These are phyloP conservation scores for Mayamaea pseudoterrestris DNA, from an alignment of 108 stramenopile genomes.

Conservation along the genomic window DNA sequence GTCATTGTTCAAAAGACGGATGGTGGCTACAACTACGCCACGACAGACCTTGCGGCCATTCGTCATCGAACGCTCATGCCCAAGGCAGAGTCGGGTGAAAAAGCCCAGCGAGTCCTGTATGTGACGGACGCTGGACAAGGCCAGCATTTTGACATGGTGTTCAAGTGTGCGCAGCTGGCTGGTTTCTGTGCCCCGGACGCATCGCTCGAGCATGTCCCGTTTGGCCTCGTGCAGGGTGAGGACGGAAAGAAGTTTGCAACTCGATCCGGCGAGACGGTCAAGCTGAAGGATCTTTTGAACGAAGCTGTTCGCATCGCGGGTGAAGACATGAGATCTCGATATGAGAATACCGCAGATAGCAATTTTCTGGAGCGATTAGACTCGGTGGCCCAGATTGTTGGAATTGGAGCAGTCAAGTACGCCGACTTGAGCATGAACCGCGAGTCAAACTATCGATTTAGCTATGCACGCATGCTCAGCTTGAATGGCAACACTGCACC, in stretches of 20 bases:
- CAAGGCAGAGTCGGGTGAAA: slow-evolving; percentile 48
- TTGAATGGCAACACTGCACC: slow-evolving; percentile 98
- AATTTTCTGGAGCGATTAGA: slow-evolving; percentile 38
- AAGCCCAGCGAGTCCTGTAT: slow-evolving; percentile 80
- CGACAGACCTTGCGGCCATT: slow-evolving; percentile 96
- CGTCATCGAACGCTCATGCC: slow-evolving; percentile 67
- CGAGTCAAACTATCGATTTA: slow-evolving; percentile 94
- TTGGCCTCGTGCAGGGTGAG: slow-evolving; percentile 97
- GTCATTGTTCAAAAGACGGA: slow-evolving; percentile 92
- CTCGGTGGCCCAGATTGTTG: slow-evolving; percentile 68
- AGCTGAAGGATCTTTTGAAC: slow-evolving; percentile 92
- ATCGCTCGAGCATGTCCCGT: slow-evolving; percentile 91
- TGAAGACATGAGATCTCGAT: slow-evolving; percentile 61
- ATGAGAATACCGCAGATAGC: slow-evolving; percentile 23
- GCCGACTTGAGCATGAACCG: slow-evolving; percentile 96
- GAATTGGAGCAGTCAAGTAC: slow-evolving; percentile 98
- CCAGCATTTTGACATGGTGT: slow-evolving; percentile 91
- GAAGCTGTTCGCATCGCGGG: slow-evolving; percentile 85
- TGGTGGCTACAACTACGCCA: slow-evolving; percentile 97
- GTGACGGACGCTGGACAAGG: slow-evolving; percentile 96
- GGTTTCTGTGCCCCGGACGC: slow-evolving; percentile 51
- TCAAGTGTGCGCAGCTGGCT: slow-evolving; percentile 78
- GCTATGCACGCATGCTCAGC: slow-evolving; percentile 96
- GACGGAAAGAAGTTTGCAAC: slow-evolving; percentile 99
- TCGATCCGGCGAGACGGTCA: slow-evolving; percentile 94